Evolutionary conservation across 75 land plant genomes (phyloP), one percentile per base, ranked within the genome.

Genomic region (Chamaecyparis obtusa): DNA sequence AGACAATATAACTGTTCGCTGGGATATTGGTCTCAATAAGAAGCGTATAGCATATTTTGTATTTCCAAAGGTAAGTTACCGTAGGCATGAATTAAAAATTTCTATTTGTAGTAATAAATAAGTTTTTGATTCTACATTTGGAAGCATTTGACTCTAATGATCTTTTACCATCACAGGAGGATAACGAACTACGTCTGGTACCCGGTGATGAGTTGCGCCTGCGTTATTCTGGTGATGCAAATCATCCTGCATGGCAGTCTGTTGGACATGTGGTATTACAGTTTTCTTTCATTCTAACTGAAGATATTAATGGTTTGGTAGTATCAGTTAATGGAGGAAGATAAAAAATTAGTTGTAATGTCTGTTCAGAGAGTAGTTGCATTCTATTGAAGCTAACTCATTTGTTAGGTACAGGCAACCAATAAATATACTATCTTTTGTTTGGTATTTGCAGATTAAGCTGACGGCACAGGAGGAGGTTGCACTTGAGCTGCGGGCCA

Each of bases 1-100:
- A 87, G 99, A 98, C 85, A 98, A 94, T 79, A 90, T 98, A 17
- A 96, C 95, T n/a, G 91, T 98, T 35, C 97, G 99, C 14, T 98
- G 99, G 99, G 99, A 97, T 88, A 90, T 98, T 92, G 99, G 99
- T 60, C 95, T 98, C 37, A 98, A 98, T 92, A 98, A 98, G 93
- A 98, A 98, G 91, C 97, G 99, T 16, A 81, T 98, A 84, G 99
- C 99, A 13, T 98, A 97, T 86, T 98, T 98, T 93, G 96, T 98
- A 15, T 98, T 98, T 80, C 99, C 99, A 79, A 98, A 98, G 99
- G 99, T 97, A 30, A 17, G 76, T 74, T 74, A 11, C 37, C 3
- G 30, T 32, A 11, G 48, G 1, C 9, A 71, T 19, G 17, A 21
- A 9, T 39, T 30, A n/a, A 24, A n/a, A 13, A 24, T 81, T 78